Evolutionary conservation across 2,329 filamentous ascomycete species (phyloP), one percentile per base, ranked within the genome.

Genomic region (Alternaria ventricosa): DNA sequence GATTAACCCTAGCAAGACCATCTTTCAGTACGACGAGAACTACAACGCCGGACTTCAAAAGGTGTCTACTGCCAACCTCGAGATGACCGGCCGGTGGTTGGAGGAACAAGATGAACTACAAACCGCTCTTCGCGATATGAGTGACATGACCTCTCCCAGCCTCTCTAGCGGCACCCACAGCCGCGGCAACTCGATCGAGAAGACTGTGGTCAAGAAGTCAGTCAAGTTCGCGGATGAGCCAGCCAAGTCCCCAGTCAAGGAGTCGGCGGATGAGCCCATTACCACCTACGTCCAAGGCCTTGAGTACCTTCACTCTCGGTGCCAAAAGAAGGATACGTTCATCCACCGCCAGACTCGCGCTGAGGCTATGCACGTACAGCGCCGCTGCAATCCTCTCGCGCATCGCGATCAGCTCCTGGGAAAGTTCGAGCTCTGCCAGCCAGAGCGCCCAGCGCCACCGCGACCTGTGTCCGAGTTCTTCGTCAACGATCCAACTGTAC

Each of bases 281-380:
- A 90, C 91, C 4, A 92, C 94, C 6, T 97, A 97, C 80, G 95
- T 94, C 82, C 90, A 92, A 65, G 93, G 93, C 10, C 97, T 97
- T 78, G 89, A 93, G 70, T 89, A 91, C 75, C 87, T 92, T 69
- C 83, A 90, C 49, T 86, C 92, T 62, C 87, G 88, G 30, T 88
- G 88, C 13, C 88, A 88, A 60, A 84, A 85, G 57, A 83, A 85
- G 18, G 96, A 98, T 79, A 89, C 90, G 10, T 97, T 97, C 76
- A 87, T 97, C 58, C 92, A 97, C 79, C 91, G 93, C 45, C 89
- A 93, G 60, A 87, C 92, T 23, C 91, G 96, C 53, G 96, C 95
- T 63, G 95, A 98, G 78, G 93, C 93, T 23, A 85, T 97, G 51
- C 95, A 97, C 77, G 88, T 93, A 27, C 89, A 92, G 74, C 91